phyloP scores from a whole-genome alignment of 2,329 filamentous ascomycete genomes.

The Aquanectria penicillioides region DNA sequence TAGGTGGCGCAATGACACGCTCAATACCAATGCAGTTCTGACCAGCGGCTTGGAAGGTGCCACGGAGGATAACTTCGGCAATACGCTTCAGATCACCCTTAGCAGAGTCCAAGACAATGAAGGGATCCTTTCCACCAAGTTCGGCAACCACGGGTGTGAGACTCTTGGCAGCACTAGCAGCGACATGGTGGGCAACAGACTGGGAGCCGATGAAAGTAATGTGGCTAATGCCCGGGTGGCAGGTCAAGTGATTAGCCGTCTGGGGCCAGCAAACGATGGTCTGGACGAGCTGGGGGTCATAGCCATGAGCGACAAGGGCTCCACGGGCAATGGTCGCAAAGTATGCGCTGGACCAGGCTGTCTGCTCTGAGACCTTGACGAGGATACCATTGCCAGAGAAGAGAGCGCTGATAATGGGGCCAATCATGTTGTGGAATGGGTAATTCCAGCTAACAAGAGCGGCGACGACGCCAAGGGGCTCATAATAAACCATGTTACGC shows the following conservation, averaged over 20 bases:
- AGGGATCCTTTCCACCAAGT: conserved; percentile 94
- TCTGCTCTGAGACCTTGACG: conserved; percentile 95
- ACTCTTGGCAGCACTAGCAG: conserved; percentile 82
- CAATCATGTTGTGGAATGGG: conserved; percentile 93
- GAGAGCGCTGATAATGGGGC: conserved; percentile 87
- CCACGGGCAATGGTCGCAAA: conserved; percentile 82
- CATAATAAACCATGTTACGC: conserved; percentile 87
- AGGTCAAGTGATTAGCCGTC: conserved; percentile 82
- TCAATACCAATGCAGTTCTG: conserved; percentile 99
- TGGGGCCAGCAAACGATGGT: conserved; percentile 88
- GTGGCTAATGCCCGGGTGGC: conserved; percentile 84
- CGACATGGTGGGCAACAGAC: conserved; percentile 87
- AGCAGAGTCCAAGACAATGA: conserved; percentile 86
- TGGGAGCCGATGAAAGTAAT: conserved; percentile 96
- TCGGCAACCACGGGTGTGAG: conserved; percentile 92
- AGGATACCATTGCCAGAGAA: conserved; percentile 93
- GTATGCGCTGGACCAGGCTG: conserved; percentile 89
- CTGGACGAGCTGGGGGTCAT: conserved; percentile 85
- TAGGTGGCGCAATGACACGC: conserved; percentile 83
- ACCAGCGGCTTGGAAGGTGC: conserved; percentile 92
- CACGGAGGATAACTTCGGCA: conserved; percentile 85
- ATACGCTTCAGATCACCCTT: conserved; percentile 74
- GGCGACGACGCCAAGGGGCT: conserved; percentile 91
- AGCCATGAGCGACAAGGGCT: conserved; percentile 83
- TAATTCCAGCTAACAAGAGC: conserved; percentile 98